Evolutionary conservation across 108 stramenopile genomes (phyloP), one percentile per base, ranked within the genome.

Genomic region (Stephanodiscus triporus): DNA sequence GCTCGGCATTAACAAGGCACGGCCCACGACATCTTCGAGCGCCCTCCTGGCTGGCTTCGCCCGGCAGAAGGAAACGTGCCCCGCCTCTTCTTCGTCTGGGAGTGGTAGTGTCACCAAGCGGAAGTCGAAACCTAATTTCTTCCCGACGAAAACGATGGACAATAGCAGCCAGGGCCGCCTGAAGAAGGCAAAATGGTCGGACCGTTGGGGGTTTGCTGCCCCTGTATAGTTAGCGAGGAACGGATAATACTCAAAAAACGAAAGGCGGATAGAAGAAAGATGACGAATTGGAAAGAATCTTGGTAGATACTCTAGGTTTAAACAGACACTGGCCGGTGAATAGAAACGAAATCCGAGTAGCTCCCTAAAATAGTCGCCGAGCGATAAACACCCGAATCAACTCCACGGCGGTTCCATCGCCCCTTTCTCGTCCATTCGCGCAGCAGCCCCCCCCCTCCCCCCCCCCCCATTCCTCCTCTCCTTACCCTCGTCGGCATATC

Each of bases 21-120:
- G 76, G 24, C 64, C 13, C 36, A 63, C 42, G 13, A 48, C 58
- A 32, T 77, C 76, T 14, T 64, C 73, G 6, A 63, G 73, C 57
- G 76, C 76, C 6, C 61, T 77, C 26, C 68, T 77, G 17, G 76
- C 76, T 16, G 76, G 76, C 8, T 77, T 77, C 57, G 62, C 61
- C 48, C 69, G 60, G 30, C 76, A 77, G 62, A 47, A 66, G 19
- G 8, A 17, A 8, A 53, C 19, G 40, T 9, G 40, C 17, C 23
- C 51, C 6, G 20, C 20, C 19, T 53, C 51, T 6, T 53, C 17
- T 53, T 53, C 23, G 0, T 24, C 19, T 20, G 48, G 5, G 48
- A 53, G 19, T 20, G 20, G 17, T 53, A 53, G 51, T 20, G 66
- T n/a, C 20, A 30, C 51, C 30, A 30, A 66, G 17, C 24, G n/a